Evolutionary conservation across 192 early-diverging fungal species (phyloP).

Genomic region (Podila horticola): DNA sequence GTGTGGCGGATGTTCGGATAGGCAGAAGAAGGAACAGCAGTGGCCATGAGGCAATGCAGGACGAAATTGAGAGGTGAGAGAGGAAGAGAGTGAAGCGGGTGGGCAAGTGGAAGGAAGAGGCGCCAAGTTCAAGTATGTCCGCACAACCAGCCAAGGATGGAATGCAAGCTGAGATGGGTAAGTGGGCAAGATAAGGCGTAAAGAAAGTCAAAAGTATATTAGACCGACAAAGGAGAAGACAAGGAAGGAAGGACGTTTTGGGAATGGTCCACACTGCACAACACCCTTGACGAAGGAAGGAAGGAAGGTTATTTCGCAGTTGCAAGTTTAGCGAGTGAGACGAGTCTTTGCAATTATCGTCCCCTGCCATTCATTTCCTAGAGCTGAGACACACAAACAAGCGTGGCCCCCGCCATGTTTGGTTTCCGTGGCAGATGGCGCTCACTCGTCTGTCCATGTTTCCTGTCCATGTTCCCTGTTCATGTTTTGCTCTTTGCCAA

Average conservation of each 20-base stretch:
- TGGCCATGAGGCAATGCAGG: constrained; percentile 1
- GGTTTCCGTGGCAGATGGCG: no score
- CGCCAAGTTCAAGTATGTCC: no score
- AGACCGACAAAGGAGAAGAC: background rate
- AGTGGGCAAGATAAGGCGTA: background rate
- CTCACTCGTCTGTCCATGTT: no score
- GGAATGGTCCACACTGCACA: no score
- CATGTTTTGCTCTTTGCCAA: no score
- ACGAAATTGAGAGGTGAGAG: background rate
- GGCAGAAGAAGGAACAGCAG: background rate
- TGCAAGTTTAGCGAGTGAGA: no score
- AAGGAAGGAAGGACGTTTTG: background rate
- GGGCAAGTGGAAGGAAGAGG: background rate
- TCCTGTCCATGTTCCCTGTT: no score
- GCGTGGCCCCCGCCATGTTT: no score
- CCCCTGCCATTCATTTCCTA: background rate
- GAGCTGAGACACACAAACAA: no score
- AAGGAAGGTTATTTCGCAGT: background rate
- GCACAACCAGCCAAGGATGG: background rate
- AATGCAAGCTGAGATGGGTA: background rate
- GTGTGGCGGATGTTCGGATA: background rate
- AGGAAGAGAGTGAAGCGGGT: background rate
- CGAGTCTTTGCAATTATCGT: background rate
- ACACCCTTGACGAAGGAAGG: background rate
- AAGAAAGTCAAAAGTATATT: background rate